Base-by-base conservation (phyloP, 2,329 filamentous ascomycete species). In the Aspergillus tamarii region DNA sequence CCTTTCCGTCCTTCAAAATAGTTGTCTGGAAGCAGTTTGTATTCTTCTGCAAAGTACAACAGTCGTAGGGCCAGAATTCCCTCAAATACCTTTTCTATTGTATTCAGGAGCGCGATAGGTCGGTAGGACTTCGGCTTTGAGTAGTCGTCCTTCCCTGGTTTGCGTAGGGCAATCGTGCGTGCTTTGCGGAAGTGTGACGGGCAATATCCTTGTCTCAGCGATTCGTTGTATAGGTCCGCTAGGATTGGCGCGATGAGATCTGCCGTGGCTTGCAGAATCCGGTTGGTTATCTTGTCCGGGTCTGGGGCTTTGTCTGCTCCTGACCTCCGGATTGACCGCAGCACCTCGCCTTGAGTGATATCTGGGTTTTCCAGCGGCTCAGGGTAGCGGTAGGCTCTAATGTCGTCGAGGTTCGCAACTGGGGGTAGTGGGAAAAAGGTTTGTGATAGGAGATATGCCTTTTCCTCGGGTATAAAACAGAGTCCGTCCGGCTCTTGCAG, bases 131-230 rank as follows among this genome's bases (percentile, higher is more conserved):
- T 68, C 2, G 64, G 60, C 14, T 58, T 59, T 3, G 48, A 48
- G 48, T 72, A 72, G 62, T 70, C 61, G 10, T 48, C 56, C 50
- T 70, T 71, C 0, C 70, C 66, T 32, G 65, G 65, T 54, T 72
- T 72, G 26, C 65, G 60, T 9, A 72, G 63, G 12, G 67, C 59
- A 11, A 70, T 57, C 1, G 61, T 66, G 9, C 30, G 48, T 19
- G 54, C 46, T 14, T 55, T 43, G 12, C 57, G 23, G 39, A 61
- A 63, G 54, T 65, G 57, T 34, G 43, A 14, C 23, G 57, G 57
- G 64, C 54, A 60, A 52, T 62, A 57, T 21, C 56, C 32, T 12
- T 32, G 7, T 2, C 26, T 28, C 23, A 62, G 54, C 39, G 52
- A 63, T 8, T 19, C 23, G 6, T 62, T 58, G 36, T 57, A 63